Base-by-base conservation (phyloP, 768 basidiomycete genomes). In the Asterophora lycoperdoides region DNA sequence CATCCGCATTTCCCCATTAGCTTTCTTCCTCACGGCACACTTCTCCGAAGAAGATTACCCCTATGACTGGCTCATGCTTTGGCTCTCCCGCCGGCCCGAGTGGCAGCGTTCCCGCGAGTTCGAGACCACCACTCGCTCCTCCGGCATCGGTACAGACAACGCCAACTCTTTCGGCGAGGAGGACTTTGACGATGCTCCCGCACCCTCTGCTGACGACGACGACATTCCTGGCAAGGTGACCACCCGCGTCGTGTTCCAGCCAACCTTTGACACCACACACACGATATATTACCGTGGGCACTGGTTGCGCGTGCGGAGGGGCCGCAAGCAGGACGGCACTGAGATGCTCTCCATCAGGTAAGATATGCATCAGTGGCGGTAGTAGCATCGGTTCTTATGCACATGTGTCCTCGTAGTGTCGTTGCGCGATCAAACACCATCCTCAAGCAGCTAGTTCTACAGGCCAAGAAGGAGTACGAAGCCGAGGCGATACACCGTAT, bases 81-180 rank as follows among this genome's bases (percentile, higher is more conserved):
- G 89, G 89, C 80, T 92, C 41, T 87, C 87, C 36, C 83, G 87
- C 44, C 78, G 86, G 19, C 72, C 89, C 35, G 89, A 91, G 66
- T 91, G 89, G 89, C 89, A 91, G 60, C 84, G 88, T 33, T 89
- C 89, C 7, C 80, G 89, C 48, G 89, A 92, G 67, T 90, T 92
- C 52, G 89, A 92, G 69, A 90, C 89, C 0, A 92, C 89, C 14
- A 91, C 89, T 10, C 80, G 89, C 32, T 77, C 83, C 0, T 73
- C 81, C 9, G 81, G 80, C 3, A 79, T 84, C 2, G 80, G 82
- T 18, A 74, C 78, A 51, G 73, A 76, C 28, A 67, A 70, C 14
- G 77, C 80, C 63, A 78, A 77, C 62, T 78, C 79, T 5, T 83
- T 83, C 45, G 76, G 76, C 15, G 68, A 71, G 34, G 76, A 76